Evolutionary conservation across 805 yeast species (phyloP).

Genomic region (Saccharomyces eubayanus): DNA sequence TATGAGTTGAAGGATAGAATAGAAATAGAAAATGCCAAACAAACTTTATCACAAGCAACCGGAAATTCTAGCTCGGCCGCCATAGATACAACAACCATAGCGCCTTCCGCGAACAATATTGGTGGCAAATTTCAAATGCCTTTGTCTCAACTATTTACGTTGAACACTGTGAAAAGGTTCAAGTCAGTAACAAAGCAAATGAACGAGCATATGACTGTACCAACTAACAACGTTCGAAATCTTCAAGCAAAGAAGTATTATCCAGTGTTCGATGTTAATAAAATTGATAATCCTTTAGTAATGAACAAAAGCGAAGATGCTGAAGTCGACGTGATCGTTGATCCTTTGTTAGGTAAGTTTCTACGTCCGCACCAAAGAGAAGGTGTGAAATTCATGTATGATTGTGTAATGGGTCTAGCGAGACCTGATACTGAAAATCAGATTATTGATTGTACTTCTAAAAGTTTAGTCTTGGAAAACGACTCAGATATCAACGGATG

Average conservation of each 20-base stretch:
- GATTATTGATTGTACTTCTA: slow-evolving; percentile 4
- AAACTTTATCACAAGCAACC: neutral
- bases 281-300: slow-evolving; percentile 34
- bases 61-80: neutral
- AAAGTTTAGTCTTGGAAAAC: slow-evolving; percentile 13
- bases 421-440: slow-evolving; percentile 23
- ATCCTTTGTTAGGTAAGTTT: slow-evolving; percentile 42
- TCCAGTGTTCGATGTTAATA: slow-evolving; percentile 36
- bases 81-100: neutral
- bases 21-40: slow-evolving; percentile 10
- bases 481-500: slow-evolving; percentile 49
- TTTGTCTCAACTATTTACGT: slow-evolving; percentile 9
- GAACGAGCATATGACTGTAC: slow-evolving; percentile 5
- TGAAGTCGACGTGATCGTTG: slow-evolving; percentile 46
- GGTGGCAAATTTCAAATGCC: slow-evolving; percentile 5
- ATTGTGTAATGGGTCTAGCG: slow-evolving; percentile 67
- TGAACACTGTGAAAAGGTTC: slow-evolving; percentile 10
- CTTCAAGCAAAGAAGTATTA: slow-evolving; percentile 20
- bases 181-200: slow-evolving; percentile 11
- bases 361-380: slow-evolving; percentile 82
- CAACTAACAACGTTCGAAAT: slow-evolving; percentile 16
- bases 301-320: slow-evolving; percentile 32
- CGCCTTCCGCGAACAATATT: slow-evolving; percentile 3
- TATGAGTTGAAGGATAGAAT: slow-evolving; percentile 31
- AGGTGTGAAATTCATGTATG: slow-evolving; percentile 75